Evolutionary conservation across 1,284 basidiomycete genomes (phyloP), one percentile per base, ranked within the genome.

Genomic region (Microbotryomycetes sp.): DNA sequence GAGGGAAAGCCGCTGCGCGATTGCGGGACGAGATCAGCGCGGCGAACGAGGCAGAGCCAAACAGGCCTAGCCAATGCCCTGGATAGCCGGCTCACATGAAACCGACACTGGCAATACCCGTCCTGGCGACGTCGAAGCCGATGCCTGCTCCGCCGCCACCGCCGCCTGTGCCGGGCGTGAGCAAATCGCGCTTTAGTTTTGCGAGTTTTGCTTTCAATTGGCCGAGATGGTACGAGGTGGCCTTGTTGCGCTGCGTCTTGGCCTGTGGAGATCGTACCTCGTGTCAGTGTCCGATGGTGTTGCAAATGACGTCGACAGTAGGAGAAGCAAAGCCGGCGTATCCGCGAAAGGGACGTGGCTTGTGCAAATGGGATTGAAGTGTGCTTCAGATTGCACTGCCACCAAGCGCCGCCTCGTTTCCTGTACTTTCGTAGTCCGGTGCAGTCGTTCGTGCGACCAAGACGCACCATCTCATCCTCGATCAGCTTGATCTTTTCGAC

Each of bases 201-300:
- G 96, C 96, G 54, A 98, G 85, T 78, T 98, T 99, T 64, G 96
- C 80, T 73, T 97, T 97, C 74, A 97, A 85, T 78, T 97, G 91
- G 59, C 94, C 28, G 16, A 70, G 46, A 49, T 69, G 74, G 66
- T 65, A 76, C 71, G 77, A 76, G 13, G 79, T 78, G 45, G 76
- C 80, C 85, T 98, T 98, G 79, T 98, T 97, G 80, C 94, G 96
- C 82, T 97, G 88, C 71, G 91, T 91, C 85, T 74, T 53, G 66
- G 65, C 54, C 58, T 64, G 41, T 26, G n/a, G n/a, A n/a, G n/a
- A n/a, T n/a, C n/a, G n/a, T n/a, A n/a, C n/a, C n/a, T n/a, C n/a
- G n/a, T n/a, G n/a, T n/a, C n/a, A n/a, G n/a, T n/a, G n/a, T n/a
- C n/a, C n/a, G n/a, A n/a, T n/a, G n/a, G n/a, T n/a, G n/a, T n/a